Evolutionary conservation across 23 red algal species (phyloP).

Genomic region (Gracilaria gracilis): DNA sequence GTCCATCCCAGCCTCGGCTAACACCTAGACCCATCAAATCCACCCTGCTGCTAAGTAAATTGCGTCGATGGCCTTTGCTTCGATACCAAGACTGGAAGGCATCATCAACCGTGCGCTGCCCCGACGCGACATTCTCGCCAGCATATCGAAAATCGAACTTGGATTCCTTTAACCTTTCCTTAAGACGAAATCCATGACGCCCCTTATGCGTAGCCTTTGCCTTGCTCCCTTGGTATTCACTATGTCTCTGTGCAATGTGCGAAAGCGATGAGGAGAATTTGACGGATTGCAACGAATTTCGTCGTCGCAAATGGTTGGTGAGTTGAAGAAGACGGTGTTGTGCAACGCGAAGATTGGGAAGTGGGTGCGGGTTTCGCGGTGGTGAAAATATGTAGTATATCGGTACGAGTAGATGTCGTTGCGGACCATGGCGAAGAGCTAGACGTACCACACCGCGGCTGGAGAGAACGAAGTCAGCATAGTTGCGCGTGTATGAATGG

Average conservation of each 20-base stretch:
- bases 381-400: conserved; percentile 15
- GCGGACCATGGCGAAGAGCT: conserved; percentile 25
- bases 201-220: conserved; percentile 24
- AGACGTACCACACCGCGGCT: conserved; percentile 4
- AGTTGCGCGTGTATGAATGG: neutral
- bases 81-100: conserved; percentile 27
- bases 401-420: conserved; percentile 23
- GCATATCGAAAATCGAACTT: conserved; percentile 44
- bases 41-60: conserved; percentile 34
- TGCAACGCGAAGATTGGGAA: neutral
- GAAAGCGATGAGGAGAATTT: neutral
- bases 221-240: conserved; percentile 26
- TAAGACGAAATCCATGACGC: conserved; percentile 28
- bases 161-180: conserved; percentile 23
- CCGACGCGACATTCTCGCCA: conserved; percentile 48
- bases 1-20: conserved; percentile 40
- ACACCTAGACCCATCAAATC: conserved; percentile 44
- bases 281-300: neutral
- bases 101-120: conserved; percentile 25
- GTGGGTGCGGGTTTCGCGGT: conserved; percentile 9
- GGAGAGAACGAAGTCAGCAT: neutral
- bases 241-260: conserved; percentile 30
- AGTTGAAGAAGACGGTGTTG: conserved; percentile 15
- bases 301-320: conserved; percentile 4
- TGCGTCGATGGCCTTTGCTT: conserved; percentile 38